Conservation (phyloP, 768 basidiomycete species). For the Sistotremastrum suecicum region DNA sequence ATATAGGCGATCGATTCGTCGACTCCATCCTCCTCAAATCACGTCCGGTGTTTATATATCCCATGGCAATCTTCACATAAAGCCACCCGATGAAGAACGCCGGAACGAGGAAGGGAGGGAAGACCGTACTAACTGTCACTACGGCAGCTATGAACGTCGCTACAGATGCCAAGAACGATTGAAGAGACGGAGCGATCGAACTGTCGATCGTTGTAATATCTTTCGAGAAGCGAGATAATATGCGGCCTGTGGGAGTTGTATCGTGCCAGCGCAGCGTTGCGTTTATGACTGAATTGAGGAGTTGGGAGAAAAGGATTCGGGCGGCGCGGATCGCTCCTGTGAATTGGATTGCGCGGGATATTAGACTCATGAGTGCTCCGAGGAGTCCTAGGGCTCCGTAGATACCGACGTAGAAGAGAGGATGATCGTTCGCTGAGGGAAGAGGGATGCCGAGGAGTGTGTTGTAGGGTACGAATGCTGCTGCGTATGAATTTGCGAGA, state of each 20-base stretch:
- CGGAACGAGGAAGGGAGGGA: constrained; percentile 5
- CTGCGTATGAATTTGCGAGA: no score
- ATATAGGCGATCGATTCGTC: constrained; percentile 17
- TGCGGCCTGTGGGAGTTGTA: constrained; percentile 7
- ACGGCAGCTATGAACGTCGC: constrained; percentile 14
- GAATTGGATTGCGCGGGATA: constrained; percentile 10
- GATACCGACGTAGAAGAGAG: constrained; percentile 15
- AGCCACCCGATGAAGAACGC: constrained; percentile 3
- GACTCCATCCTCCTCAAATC: constrained; percentile 23
- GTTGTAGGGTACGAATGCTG: no score
- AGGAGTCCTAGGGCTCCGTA: constrained; percentile 12
- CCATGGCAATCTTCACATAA: constrained; percentile 6
- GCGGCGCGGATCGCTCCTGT: constrained; percentile 9
- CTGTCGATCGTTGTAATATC: constrained; percentile 15
- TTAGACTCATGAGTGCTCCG: constrained; percentile 8
- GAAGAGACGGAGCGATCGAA: constrained; percentile 2
- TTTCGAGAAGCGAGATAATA: constrained; percentile 14
- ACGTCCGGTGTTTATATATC: constrained; percentile 15
- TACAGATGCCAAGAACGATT: constrained; percentile 4
- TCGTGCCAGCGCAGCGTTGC: constrained; percentile 16
- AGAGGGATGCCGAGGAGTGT: neutral
- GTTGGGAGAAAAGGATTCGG: constrained; percentile 10
- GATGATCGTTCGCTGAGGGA: constrained; percentile 14
- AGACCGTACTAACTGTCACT: constrained; percentile 9
- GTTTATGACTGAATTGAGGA: constrained; percentile 13